Conservation (phyloP, 495 filamentous ascomycete genomes). For the Evernia prunastri region DNA sequence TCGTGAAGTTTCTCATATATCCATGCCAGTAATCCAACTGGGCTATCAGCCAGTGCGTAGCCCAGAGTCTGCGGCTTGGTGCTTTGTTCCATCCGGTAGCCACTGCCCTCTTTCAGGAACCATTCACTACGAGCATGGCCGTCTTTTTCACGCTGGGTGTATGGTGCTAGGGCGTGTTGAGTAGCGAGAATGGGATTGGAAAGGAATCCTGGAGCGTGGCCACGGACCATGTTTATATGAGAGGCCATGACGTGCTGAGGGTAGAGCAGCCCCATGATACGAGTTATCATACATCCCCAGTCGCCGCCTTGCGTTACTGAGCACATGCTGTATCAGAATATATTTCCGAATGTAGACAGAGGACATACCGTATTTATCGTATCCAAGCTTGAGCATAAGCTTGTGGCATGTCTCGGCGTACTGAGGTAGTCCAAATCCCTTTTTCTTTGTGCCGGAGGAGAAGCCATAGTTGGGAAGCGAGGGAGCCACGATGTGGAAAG, state of each 20-base stretch:
- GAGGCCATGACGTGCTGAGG: conserved; percentile 51
- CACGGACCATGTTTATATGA: conserved; percentile 57
- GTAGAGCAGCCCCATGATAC: conserved; percentile 50
- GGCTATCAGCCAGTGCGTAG: conserved; percentile 51
- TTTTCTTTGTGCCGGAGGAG: conserved; percentile 32
- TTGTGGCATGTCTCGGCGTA: conserved; percentile 57
- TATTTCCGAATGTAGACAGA: background rate
- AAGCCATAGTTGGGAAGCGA: conserved; percentile 40
- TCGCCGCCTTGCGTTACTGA: conserved; percentile 59
- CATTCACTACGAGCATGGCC: conserved; percentile 43
- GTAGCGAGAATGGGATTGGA: conserved; percentile 39
- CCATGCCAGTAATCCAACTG: conserved; percentile 57
- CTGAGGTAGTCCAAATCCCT: conserved; percentile 50
- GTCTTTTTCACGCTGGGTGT: conserved; percentile 32
- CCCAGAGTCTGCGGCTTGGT: conserved; percentile 62
- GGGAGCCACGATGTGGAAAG: conserved; percentile 39
- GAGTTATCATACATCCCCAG: conserved; percentile 59
- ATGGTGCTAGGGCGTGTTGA: conserved; percentile 37
- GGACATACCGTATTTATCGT: conserved; percentile 53
- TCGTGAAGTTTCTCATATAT: conserved; percentile 65
- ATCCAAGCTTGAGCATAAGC: conserved; percentile 63
- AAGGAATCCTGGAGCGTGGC: conserved; percentile 32
- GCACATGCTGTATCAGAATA: conserved; percentile 1
- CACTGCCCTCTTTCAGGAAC: conserved; percentile 47
- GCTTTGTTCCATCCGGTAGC: conserved; percentile 49